Evolutionary conservation across 352 stramenopile species (phyloP).

Genomic region (Pythium dissimile): DNA sequence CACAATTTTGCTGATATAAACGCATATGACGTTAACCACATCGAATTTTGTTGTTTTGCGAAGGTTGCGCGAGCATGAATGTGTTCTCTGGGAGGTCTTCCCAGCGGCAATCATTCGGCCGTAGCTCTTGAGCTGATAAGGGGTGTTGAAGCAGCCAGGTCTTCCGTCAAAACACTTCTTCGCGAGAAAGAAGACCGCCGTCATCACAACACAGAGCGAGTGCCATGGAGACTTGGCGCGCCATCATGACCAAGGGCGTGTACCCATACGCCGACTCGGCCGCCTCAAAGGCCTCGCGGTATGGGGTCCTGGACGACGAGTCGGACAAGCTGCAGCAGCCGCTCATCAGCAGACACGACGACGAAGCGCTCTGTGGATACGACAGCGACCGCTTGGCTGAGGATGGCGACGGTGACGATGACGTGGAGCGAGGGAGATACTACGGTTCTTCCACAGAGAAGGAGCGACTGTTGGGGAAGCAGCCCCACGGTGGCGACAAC

Average conservation of each 20-base stretch:
- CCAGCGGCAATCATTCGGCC: neutral
- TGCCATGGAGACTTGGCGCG: slow-evolving; percentile 22
- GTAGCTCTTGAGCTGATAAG: neutral
- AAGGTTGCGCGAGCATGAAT: slow-evolving; percentile 30
- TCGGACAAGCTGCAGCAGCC: slow-evolving; percentile 35
- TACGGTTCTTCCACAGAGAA: neutral
- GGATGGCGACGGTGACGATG: slow-evolving; percentile 2
- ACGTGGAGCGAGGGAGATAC: neutral
- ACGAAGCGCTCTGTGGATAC: slow-evolving; percentile 7
- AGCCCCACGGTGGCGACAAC: neutral
- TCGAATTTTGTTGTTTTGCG: slow-evolving; percentile 15
- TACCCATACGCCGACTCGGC: slow-evolving; percentile 16
- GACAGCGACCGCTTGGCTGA: slow-evolving; percentile 5
- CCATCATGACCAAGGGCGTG: slow-evolving; percentile 23
- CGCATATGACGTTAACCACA: too few species aligned
- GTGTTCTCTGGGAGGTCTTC: neutral
- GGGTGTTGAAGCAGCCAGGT: slow-evolving; percentile 6
- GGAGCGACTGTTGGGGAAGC: slow-evolving; percentile 7
- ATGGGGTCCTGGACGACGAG: slow-evolving; percentile 29
- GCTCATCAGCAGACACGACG: slow-evolving; percentile 27
- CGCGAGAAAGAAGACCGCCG: neutral
- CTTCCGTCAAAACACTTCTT: slow-evolving; percentile 8
- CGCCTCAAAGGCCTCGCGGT: slow-evolving; percentile 20
- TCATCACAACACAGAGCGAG: neutral
- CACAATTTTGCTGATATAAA: too few species aligned